phyloP scores from a whole-genome alignment of 2,329 filamentous ascomycete species.

The Colletotrichum noveboracense region DNA sequence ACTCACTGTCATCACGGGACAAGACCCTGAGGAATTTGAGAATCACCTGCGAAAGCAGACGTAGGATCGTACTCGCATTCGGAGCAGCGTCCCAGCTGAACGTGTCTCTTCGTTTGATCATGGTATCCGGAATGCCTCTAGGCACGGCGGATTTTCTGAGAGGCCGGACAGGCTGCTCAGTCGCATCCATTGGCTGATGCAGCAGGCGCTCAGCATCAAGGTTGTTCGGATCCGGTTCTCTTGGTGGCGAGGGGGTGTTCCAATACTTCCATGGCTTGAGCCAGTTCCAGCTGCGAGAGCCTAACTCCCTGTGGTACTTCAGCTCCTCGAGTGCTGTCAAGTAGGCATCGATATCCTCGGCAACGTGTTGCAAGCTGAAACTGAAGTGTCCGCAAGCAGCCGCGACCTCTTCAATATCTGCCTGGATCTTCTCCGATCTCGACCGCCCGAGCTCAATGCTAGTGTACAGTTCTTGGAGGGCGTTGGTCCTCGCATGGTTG shows the following conservation, averaged over 20 bases:
- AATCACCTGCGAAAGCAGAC: constrained; percentile 49
- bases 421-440: constrained; percentile 77
- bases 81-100: constrained; percentile 63
- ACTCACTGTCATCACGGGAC: constrained; percentile 58
- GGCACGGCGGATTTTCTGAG: constrained; percentile 61
- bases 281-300: constrained; percentile 80
- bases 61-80: constrained; percentile 47
- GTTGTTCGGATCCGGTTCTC: constrained; percentile 33
- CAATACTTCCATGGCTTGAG: constrained; percentile 72
- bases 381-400: constrained; percentile 98
- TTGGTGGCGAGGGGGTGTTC: neutral
- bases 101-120: constrained; percentile 57
- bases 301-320: constrained; percentile 71
- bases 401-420: constrained; percentile 95
- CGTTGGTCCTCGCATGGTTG: constrained; percentile 74
- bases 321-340: constrained; percentile 85
- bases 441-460: constrained; percentile 75
- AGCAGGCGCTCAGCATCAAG: constrained; percentile 48
- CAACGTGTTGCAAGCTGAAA: constrained; percentile 89
- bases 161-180: constrained; percentile 43
- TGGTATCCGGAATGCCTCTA: constrained; percentile 59
- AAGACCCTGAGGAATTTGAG: constrained; percentile 53
- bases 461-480: constrained; percentile 80
- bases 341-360: constrained; percentile 85
- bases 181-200: constrained; percentile 22